Evolutionary conservation across 371 early-diverging fungal species (phyloP).

Genomic region (Zychaea mexicana): DNA sequence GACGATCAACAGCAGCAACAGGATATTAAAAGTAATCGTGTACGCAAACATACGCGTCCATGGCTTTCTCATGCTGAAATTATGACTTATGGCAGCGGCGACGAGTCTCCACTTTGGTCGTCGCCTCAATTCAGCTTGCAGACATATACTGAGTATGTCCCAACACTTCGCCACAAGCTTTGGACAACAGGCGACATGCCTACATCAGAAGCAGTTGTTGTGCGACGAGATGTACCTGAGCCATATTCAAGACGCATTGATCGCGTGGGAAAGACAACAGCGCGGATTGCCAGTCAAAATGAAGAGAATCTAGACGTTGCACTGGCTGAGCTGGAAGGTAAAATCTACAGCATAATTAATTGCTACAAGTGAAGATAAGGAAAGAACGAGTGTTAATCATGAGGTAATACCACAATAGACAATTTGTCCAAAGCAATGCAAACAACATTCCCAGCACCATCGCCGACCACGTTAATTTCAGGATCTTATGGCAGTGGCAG

Average conservation of each 20-base stretch:
- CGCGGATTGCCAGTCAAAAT: conserved; percentile 27
- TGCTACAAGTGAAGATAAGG: no score
- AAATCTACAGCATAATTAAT: not conserved
- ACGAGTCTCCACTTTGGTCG: conserved; percentile 55
- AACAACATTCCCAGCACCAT: conserved; percentile 41
- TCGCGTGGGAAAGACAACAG: conserved; percentile 40
- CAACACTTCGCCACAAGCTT: conserved; percentile 16
- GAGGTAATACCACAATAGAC: conserved; percentile 37
- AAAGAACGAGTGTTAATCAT: no score
- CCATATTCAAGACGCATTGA: conserved; percentile 50
- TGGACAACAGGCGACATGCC: conserved; percentile 43
- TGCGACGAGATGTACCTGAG: conserved; percentile 52
- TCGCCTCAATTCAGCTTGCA: conserved; percentile 57
- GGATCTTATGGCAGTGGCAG: conserved; percentile 20
- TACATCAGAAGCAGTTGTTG: conserved; percentile 35
- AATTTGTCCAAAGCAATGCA: conserved; percentile 56
- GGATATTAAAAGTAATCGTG: not conserved
- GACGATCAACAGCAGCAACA: not conserved
- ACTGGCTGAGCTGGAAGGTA: conserved; percentile 51
- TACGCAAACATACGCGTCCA: conserved; percentile 6
- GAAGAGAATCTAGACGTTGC: conserved; percentile 53
- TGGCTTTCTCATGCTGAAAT: conserved; percentile 64
- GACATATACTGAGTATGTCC: conserved; percentile 29
- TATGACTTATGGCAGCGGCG: conserved; percentile 46
- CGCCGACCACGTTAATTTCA: conserved; percentile 26